phyloP scores from a whole-genome alignment of 1,284 basidiomycete genomes.

The Sanghuangporus sanghuang region DNA sequence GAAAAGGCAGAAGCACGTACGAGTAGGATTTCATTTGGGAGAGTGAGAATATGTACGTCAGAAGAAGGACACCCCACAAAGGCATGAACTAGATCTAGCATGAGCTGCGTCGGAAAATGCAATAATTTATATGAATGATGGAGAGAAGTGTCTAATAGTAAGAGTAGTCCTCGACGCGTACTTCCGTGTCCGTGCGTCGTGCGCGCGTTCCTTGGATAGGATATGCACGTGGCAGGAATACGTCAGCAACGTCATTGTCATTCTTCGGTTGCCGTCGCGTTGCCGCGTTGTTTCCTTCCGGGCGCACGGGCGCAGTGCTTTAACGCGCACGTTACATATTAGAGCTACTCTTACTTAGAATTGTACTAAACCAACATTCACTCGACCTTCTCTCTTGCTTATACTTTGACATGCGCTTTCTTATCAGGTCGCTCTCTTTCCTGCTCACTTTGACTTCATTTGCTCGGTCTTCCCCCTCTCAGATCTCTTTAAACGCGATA shows the following conservation, averaged over 20 bases:
- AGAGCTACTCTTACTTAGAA: not conserved
- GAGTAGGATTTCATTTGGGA: slow-evolving; percentile 50
- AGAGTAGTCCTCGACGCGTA: not conserved
- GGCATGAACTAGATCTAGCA: slow-evolving; percentile 57
- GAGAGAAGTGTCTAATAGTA: not conserved
- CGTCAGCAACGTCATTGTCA: slow-evolving; percentile 1
- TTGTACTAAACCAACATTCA: slow-evolving; percentile 26
- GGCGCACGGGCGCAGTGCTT: not conserved
- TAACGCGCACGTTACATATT: not conserved
- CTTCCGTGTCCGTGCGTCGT: no score
- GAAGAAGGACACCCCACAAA: slow-evolving; percentile 55
- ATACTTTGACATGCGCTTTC: slow-evolving; percentile 9
- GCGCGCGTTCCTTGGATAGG: not conserved
- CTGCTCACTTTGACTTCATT: slow-evolving; percentile 30
- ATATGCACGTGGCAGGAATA: not conserved
- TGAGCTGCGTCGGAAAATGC: slow-evolving; percentile 19
- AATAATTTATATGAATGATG: not conserved
- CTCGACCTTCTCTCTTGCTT: slow-evolving; percentile 32
- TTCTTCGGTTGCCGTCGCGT: not conserved
- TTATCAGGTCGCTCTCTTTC: not conserved
- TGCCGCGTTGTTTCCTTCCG: not conserved
- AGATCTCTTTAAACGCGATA: slow-evolving; percentile 27
- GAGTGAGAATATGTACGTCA: slow-evolving; percentile 49
- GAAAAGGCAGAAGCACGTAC: slow-evolving; percentile 31
- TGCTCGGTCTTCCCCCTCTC: slow-evolving; percentile 24